Evolutionary conservation across 2,329 filamentous ascomycete species (phyloP).

Genomic region (Fusarium siculi): DNA sequence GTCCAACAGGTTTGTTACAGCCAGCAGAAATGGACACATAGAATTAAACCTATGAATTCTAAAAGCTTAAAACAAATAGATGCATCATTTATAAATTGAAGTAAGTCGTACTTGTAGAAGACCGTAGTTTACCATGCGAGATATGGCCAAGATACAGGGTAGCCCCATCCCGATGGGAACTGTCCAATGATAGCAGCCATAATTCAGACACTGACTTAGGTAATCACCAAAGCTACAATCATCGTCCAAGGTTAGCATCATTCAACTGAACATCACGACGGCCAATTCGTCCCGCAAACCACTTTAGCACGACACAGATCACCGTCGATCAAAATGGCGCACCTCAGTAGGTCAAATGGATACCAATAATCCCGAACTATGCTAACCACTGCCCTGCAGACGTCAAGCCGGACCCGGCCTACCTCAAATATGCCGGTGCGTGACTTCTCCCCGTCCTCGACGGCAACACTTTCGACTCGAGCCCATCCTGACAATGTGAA

Average conservation of each 20-base stretch:
- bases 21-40: background rate
- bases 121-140: too few relatives aligned
- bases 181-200: constrained; percentile 24
- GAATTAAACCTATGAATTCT: too few relatives aligned
- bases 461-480: constrained; percentile 1
- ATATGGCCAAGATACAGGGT: constrained; percentile 26
- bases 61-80: background rate
- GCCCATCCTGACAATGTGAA: constrained; percentile 38
- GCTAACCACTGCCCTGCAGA: constrained; percentile 48
- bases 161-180: background rate
- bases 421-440: constrained; percentile 54
- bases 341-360: constrained; percentile 48
- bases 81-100: too few relatives aligned
- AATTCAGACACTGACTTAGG: constrained; percentile 24
- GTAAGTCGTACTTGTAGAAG: too few relatives aligned
- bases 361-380: background rate
- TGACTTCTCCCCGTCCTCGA: constrained; percentile 39
- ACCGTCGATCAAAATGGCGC: constrained; percentile 51
- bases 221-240: constrained; percentile 41
- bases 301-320: constrained; percentile 38
- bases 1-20: background rate
- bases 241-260: constrained; percentile 23
- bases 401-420: constrained; percentile 56
- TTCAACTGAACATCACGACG: constrained; percentile 40
- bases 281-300: constrained; percentile 38